Evolutionary conservation across 805 yeast species (phyloP).

Genomic region (Grigorovia transvaalensis): DNA sequence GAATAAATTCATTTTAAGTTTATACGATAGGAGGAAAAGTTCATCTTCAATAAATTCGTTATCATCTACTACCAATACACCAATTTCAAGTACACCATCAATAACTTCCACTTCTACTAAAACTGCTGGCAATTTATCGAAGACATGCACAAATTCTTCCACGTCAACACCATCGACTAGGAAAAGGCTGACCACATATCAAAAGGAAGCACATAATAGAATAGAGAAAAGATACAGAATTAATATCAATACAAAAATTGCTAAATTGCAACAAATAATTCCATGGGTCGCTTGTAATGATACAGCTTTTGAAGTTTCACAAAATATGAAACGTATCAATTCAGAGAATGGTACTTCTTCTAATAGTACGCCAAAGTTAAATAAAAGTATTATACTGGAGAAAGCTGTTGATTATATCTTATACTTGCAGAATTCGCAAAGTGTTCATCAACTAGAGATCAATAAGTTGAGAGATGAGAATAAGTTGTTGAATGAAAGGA

Average conservation of each 20-base stretch:
- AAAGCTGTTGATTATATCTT: slow-evolving; percentile 55
- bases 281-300: slow-evolving; percentile 58
- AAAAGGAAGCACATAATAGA: slow-evolving; percentile 62
- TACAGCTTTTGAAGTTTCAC: slow-evolving; percentile 44
- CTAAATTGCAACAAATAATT: slow-evolving; percentile 52
- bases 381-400: slow-evolving; percentile 59
- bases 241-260: slow-evolving; percentile 62
- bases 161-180: slow-evolving; percentile 22
- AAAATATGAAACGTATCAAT: slow-evolving; percentile 6
- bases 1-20: background rate
- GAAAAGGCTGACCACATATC: slow-evolving; percentile 45
- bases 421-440: slow-evolving; percentile 41
- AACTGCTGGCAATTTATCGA: background rate
- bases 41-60: background rate
- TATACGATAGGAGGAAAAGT: background rate
- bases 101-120: background rate
- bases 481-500: slow-evolving; percentile 10
- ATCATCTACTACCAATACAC: background rate
- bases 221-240: slow-evolving; percentile 64
- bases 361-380: slow-evolving; percentile 34
- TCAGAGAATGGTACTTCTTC: background rate
- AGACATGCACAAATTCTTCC: background rate
- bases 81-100: background rate
- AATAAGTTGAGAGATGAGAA: slow-evolving; percentile 23
- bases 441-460: slow-evolving; percentile 23